Conservation (phyloP, 495 filamentous ascomycete species). For the Lophiostoma macrostomum region DNA sequence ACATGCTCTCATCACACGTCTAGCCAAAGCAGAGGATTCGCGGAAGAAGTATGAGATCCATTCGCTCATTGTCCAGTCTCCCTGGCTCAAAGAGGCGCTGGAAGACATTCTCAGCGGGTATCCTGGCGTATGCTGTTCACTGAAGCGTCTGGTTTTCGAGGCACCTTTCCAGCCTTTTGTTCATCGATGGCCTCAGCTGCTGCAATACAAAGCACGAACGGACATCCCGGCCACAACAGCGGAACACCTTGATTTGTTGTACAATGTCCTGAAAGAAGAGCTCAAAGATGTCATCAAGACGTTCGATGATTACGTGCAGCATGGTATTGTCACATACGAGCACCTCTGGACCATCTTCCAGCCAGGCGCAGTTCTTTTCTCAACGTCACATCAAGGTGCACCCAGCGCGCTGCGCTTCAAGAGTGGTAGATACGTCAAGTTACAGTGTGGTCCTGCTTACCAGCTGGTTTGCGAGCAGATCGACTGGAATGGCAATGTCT, state of each 20-base stretch:
- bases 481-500: constrained; percentile 58
- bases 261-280: constrained; percentile 55
- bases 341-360: constrained; percentile 57
- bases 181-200: constrained; percentile 61
- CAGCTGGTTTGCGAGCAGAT: constrained; percentile 46
- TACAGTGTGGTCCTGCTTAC: constrained; percentile 33
- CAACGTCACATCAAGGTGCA: constrained; percentile 39
- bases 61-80: constrained; percentile 63
- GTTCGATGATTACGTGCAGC: constrained; percentile 54
- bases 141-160: constrained; percentile 58
- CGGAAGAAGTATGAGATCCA: constrained; percentile 59
- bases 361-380: constrained; percentile 44
- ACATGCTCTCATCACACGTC: constrained; percentile 20
- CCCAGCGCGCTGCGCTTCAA: constrained; percentile 41
- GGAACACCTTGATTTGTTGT: constrained; percentile 55
- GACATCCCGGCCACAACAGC: constrained; percentile 46
- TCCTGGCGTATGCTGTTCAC: constrained; percentile 58
- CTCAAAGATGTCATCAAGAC: constrained; percentile 54
- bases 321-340: constrained; percentile 58
- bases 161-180: constrained; percentile 62
- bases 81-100: constrained; percentile 57
- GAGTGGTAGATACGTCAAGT: constrained; percentile 32
- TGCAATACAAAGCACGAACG: constrained; percentile 34
- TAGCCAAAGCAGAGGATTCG: constrained; percentile 43
- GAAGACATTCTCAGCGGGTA: constrained; percentile 60